phyloP scores from a whole-genome alignment of 192 early-diverging fungal species.

The Backusella westeae region DNA sequence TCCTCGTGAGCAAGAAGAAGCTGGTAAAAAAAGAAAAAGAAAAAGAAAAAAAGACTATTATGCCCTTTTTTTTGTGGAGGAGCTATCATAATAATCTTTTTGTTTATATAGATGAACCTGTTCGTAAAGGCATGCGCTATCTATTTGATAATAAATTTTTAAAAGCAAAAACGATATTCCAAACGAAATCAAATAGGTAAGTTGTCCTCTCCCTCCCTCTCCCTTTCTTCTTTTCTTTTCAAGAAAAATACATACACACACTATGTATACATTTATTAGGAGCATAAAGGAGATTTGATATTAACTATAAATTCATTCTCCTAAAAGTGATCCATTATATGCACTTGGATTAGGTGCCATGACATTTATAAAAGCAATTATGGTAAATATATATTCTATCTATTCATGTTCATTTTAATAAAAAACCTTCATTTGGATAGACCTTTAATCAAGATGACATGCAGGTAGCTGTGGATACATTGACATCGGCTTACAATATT shows the following conservation, averaged over 20 bases:
- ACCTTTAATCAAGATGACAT: conserved; percentile 50
- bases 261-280: background rate
- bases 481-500: conserved; percentile 37
- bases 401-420: background rate
- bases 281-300: background rate
- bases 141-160: conserved; percentile 54
- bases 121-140: conserved; percentile 30
- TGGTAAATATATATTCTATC: conserved; percentile 17
- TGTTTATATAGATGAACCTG: conserved; percentile 20
- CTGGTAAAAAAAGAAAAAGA: conserved; percentile 16
- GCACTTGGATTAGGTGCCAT: conserved; percentile 46
- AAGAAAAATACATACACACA: background rate
- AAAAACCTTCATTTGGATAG: background rate
- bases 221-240: background rate
- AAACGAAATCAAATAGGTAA: conserved; percentile 40
- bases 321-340: conserved; percentile 43
- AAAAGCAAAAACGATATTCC: conserved; percentile 49
- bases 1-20: conserved; percentile 36
- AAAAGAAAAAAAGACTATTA: background rate
- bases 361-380: conserved; percentile 39
- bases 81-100: background rate
- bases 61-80: background rate
- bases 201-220: background rate
- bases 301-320: background rate
- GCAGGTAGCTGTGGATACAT: conserved; percentile 37